A percentile compares a stretch with the other conserved stretches of the same genome.
Conservation (phyloP, 257 asterid genomes). For the Scutellaria galericulata region DNA sequence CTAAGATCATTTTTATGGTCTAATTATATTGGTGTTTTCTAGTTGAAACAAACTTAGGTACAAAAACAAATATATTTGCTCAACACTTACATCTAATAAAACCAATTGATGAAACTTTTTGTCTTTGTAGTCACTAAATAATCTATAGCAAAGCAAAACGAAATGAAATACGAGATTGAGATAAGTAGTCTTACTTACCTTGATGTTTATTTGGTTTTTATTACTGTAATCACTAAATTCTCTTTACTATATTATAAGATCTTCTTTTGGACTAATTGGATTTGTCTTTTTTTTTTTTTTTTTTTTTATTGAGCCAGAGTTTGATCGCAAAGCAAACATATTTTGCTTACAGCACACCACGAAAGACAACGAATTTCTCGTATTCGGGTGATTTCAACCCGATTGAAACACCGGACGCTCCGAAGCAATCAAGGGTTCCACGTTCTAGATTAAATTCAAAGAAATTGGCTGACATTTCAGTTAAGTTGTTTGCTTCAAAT, state of each 20-base stretch:
- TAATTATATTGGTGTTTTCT: no score
- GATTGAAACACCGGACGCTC: slow-evolving; percentile 58
- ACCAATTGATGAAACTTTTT: no score
- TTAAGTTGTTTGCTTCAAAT: slow-evolving; percentile 49
- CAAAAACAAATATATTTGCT: no score
- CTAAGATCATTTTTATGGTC: no score
- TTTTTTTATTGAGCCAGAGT: slow-evolving; percentile 41
- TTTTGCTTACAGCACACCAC: slow-evolving; percentile 63
- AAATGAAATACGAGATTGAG: neutral
- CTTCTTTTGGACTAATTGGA: no score
- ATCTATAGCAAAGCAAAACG: no score
- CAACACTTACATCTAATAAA: no score
- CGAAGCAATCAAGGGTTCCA: slow-evolving; percentile 47
- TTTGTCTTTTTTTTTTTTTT: no score
- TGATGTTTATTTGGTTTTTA: neutral
- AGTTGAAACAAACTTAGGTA: no score
- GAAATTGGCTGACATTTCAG: slow-evolving; percentile 55
- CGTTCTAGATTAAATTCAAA: slow-evolving; percentile 43
- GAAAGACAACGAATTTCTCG: slow-evolving; percentile 40
- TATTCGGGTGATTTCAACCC: slow-evolving; percentile 22
- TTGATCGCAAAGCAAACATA: slow-evolving; percentile 57
- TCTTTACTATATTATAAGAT: no score
- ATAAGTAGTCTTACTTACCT: no score
- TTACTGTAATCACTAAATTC: neutral
- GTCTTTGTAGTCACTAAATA: no score